Conservation (phyloP, 495 filamentous ascomycete species). For the Lophium mytilinum region DNA sequence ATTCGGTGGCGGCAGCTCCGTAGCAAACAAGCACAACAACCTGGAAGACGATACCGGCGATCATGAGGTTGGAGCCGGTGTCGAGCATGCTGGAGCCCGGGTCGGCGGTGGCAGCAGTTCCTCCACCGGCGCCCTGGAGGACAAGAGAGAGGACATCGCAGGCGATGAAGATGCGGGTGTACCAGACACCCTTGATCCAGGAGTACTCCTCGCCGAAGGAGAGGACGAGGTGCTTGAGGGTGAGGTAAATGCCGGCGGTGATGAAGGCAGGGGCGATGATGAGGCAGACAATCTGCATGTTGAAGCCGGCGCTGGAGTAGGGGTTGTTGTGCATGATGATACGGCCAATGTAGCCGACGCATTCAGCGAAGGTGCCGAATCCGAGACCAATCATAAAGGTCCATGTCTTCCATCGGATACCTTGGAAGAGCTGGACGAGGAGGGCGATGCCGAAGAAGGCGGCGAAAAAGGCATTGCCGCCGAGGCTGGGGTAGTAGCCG, state of each 20-base stretch:
- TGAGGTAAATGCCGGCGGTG: constrained; percentile 52
- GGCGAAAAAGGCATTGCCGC: constrained; percentile 54
- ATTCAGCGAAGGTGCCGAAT: constrained; percentile 39
- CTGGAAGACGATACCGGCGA: constrained; percentile 35
- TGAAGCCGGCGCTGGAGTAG: constrained; percentile 28
- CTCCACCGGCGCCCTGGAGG: constrained; percentile 48
- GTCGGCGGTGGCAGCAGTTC: constrained; percentile 29
- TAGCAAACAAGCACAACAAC: constrained; percentile 33
- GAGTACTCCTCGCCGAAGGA: constrained; percentile 41
- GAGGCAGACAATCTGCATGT: constrained; percentile 41
- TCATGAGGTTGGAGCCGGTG: constrained; percentile 30
- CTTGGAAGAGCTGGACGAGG: constrained; percentile 41
- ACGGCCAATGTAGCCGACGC: constrained; percentile 49
- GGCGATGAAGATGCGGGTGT: constrained; percentile 46
- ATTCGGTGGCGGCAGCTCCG: constrained; percentile 24
- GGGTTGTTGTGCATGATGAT: constrained; percentile 45
- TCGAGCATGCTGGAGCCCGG: constrained; percentile 7
- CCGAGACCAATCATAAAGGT: constrained; percentile 48
- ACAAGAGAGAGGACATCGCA: constrained; percentile 45
- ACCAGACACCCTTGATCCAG: constrained; percentile 43
- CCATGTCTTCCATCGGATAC: constrained; percentile 53
- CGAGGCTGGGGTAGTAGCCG: constrained; percentile 58
- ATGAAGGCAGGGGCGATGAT: constrained; percentile 50
- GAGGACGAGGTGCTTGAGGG: constrained; percentile 39
- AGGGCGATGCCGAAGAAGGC: constrained; percentile 46